Evolutionary conservation across 2,329 filamentous ascomycete species (phyloP), one percentile per base, ranked within the genome.

Genomic region (Fusarium dlaminii): DNA sequence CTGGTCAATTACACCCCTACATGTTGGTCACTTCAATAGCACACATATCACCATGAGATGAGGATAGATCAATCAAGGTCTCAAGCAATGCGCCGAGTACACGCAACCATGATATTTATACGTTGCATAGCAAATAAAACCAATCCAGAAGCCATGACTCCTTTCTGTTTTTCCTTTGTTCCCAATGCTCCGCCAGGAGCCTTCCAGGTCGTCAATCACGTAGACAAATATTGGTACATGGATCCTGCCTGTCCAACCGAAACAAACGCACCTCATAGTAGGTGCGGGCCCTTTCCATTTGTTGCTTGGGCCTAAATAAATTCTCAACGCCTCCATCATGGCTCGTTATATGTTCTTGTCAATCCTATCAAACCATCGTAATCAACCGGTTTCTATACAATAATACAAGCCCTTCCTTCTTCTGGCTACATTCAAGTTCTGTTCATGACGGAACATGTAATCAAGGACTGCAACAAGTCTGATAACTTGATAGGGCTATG

Each of bases 171-270:
- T 75, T 74, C 54, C 51, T 62, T 30, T 56, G 29, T 54, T 61
- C 48, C 71, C 58, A 64, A 60, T 60, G 55, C 63, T 63, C 63
- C 70, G 42, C 55, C 51, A 60, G 48, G 51, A 49, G 60, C 55
- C n/a, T 61, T 68, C 46, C 67, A 66, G 52, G 66, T 68, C 68
- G 40, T 72, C 72, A 61, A 66, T 64, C 63, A 72, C 61, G 48
- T 65, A 68, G 67, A 65, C 56, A 74, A 43, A 63, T 74, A 68
- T 69, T 74, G 73, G 62, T 74, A 74, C 72, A 74, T 69, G 51
- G 63, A 48, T 72, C 59, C 64, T 59, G 68, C 70, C 46, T 69
- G 43, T 62, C 46, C 56, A 57, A 59, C 63, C 63, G 59, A 72
- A 63, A 52, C 34, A 46, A 59, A 72, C 30, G 49, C 39, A 62